Evolutionary conservation across 805 yeast genomes (phyloP).

Genomic region (Kurtzmaniella cleridarum): DNA sequence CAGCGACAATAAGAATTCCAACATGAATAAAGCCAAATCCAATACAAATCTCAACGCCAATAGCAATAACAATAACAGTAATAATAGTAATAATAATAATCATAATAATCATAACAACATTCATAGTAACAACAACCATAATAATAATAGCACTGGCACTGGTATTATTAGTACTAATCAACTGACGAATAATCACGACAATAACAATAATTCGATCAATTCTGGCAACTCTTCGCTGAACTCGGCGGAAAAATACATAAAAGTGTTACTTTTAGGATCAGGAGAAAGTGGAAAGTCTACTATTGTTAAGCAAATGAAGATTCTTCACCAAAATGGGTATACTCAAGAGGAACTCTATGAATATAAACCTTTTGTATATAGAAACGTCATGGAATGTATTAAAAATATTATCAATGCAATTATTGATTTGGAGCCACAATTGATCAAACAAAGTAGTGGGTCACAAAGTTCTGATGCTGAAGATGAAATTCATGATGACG

Average conservation of each 20-base stretch:
- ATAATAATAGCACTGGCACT: too few species aligned
- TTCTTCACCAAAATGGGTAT: slow-evolving; percentile 68
- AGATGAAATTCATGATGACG: slow-evolving; percentile 3
- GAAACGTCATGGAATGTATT: slow-evolving; percentile 73
- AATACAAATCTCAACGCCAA: neutral
- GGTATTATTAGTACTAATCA: slow-evolving; percentile 1
- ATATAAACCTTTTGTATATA: slow-evolving; percentile 73
- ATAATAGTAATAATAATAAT: too few species aligned
- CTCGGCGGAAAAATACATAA: slow-evolving; percentile 43
- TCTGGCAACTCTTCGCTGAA: neutral
- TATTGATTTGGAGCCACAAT: slow-evolving; percentile 40
- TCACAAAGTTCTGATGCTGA: slow-evolving; percentile 1
- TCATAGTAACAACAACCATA: too few species aligned
- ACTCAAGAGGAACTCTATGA: slow-evolving; percentile 65
- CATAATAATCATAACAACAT: too few species aligned
- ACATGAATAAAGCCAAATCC: too few species aligned
- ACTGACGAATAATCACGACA: neutral
- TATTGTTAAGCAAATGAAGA: slow-evolving; percentile 76
- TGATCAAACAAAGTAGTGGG: slow-evolving; percentile 17
- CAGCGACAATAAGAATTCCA: too few species aligned
- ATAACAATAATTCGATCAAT: neutral
- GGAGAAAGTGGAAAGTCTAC: slow-evolving; percentile 87
- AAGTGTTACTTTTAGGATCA: slow-evolving; percentile 76
- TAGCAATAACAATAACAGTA: neutral
- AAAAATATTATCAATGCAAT: slow-evolving; percentile 67